These are phyloP conservation scores for Phalaenopsis equestris DNA, from an alignment of 106 monocot genomes.

Conservation along the genomic window DNA sequence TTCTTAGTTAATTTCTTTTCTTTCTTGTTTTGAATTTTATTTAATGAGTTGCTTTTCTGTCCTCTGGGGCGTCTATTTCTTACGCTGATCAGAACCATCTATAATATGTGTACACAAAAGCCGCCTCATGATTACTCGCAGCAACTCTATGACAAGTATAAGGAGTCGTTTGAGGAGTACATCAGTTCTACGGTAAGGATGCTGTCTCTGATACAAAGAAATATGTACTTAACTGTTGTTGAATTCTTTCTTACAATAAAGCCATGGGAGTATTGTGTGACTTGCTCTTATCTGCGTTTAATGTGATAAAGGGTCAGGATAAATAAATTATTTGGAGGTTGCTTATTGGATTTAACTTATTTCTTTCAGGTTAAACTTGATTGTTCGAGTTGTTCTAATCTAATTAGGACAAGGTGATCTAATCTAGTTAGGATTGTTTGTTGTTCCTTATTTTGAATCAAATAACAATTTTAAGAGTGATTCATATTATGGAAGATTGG, in stretches of 20 bases:
- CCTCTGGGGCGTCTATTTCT: not conserved
- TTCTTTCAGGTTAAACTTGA: not conserved
- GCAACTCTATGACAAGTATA: constrained; percentile 75
- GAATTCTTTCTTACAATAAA: not conserved
- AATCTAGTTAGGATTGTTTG: not conserved
- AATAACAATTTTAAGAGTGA: not conserved
- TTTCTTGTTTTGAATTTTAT: not conserved
- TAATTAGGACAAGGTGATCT: not conserved
- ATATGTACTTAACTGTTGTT: not conserved
- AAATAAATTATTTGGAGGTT: not conserved
- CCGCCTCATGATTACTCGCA: constrained; percentile 91
- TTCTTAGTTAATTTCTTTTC: constrained; percentile 10
- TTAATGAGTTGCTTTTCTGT: not conserved
- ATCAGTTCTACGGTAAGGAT: constrained; percentile 44
- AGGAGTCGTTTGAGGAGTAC: constrained; percentile 70
- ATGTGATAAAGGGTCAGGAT: not conserved
- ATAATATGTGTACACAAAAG: constrained; percentile 94
- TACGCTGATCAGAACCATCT: constrained; percentile 50
- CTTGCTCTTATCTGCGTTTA: not conserved
- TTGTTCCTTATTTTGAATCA: not conserved
- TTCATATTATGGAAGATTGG: not conserved
- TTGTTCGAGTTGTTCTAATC: not conserved
- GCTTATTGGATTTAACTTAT: not conserved
- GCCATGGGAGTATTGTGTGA: not conserved
- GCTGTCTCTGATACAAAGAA: not conserved